A percentile compares a stretch with the other conserved stretches of the same genome.
Conservation (phyloP, 345 rosid species). For the Populus euphratica region DNA sequence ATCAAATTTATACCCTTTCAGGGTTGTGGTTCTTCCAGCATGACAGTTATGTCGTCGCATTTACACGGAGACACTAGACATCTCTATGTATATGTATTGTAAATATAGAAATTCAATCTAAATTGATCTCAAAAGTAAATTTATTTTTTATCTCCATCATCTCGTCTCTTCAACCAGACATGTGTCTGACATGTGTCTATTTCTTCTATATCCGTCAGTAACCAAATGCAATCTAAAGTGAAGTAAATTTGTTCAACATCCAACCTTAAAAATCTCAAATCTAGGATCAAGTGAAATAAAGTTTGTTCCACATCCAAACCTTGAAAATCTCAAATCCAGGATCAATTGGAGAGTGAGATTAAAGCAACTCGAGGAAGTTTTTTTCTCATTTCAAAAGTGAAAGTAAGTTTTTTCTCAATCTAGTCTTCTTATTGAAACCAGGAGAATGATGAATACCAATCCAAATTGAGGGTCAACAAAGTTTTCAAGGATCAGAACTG, state of each 20-base stretch:
- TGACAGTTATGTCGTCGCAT: too few relatives aligned
- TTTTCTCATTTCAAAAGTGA: neutral
- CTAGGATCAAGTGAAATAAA: neutral
- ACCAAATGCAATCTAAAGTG: too few relatives aligned
- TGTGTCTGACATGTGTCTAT: too few relatives aligned
- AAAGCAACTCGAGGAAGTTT: neutral
- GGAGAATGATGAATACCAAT: neutral
- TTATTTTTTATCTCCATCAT: too few relatives aligned
- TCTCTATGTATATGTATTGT: too few relatives aligned
- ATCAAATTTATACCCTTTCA: too few relatives aligned
- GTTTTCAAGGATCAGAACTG: slow-evolving; percentile 56
- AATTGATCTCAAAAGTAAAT: too few relatives aligned
- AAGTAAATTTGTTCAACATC: neutral
- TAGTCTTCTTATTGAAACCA: slow-evolving; percentile 3
- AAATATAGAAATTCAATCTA: too few relatives aligned
- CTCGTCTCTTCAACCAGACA: too few relatives aligned
- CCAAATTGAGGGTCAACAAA: neutral
- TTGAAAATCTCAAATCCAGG: neutral
- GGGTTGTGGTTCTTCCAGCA: too few relatives aligned
- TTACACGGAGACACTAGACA: too few relatives aligned
- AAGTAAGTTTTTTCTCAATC: neutral
- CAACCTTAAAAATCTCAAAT: neutral
- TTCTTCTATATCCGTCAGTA: too few relatives aligned
- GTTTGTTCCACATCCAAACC: neutral
- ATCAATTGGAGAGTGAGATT: neutral